Evolutionary conservation across 345 rosid genomes (phyloP), one percentile per base, ranked within the genome.

Genomic region (Aurinia saxatilis): DNA sequence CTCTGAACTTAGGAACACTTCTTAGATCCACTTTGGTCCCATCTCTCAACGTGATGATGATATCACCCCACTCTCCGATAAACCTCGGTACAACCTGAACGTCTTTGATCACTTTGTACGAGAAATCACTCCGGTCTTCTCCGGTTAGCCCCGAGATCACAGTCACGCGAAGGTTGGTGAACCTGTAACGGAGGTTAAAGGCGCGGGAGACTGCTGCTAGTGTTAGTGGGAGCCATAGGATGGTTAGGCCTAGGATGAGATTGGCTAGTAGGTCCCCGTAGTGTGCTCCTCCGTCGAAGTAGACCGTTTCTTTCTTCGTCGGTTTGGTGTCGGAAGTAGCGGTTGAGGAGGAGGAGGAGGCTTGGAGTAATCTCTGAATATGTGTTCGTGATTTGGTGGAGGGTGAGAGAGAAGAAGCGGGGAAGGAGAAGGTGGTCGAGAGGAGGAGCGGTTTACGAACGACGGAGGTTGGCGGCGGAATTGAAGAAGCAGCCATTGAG

Each of bases 41-140:
- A 53, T 89, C 97, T 60, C 57, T 78, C 63, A 93, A 62, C 0
- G 96, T 87, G 48, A 87, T 93, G 41, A 93, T 51, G 62, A 90
- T 71, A 57, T 93, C 97, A 53, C 99, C 97, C 95, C 96, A 87
- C 76, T 93, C 96, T 21, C 99, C 99, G 9, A 87, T 76, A 49
- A 93, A 84, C 47, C 99, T 68, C 15, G 99, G 97, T 74, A 93
- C 99, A 13, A 84, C 97, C 67, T 93, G 85, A 2, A 85, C 97
- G 62, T 87, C 99, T 58, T 82, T 84, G 0, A 89, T 80, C 79
- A 89, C 99, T 31, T 73, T 78, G 80, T 87, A 93, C 29, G 99
- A 84, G 84, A 93, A 93, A 39, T 87, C 99, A 45, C 88, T 90
- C 71, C 97, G 70, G 3, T 90, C 95, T 64, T 90, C 70, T 6